Base-by-base conservation (phyloP, 1,284 basidiomycete species). In the Schizophyllum amplum region DNA sequence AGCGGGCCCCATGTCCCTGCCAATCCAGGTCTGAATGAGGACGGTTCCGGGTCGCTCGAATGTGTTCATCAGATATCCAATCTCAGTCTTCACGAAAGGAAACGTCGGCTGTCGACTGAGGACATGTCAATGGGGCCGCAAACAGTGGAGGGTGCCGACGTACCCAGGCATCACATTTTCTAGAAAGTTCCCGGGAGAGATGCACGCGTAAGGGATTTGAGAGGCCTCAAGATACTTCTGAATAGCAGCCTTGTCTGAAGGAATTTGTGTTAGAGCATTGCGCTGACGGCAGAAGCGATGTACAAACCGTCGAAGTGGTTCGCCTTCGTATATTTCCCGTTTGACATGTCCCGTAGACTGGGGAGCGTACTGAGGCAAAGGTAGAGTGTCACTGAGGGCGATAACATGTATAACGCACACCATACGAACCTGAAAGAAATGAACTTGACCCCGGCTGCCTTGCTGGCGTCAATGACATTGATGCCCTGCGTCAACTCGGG, bases 381-480 rank as follows among this genome's bases (percentile, higher is more conserved):
- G n/a, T n/a, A 60, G 50, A n/a, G 65, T 53, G 13, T 59, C 53
- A 1, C 20, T 7, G 48, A 68, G 69, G 48, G 67, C 66, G 21
- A 1, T 27, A n/a, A 2, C 27, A 24, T n/a, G 24, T 0, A 1
- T n/a, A 47, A 2, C 24, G 4, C 24, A 9, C 7, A 2, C 11
- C 15, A 51, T 51, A 61, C 52, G 13, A 9, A 63, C 70, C 67
- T 70, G 63, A 65, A 71, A 51, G 70, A 52, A 21, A 70, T 62
- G 55, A 67, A 67, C 60, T 71, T 69, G 56, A 70, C 59, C 4
- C 59, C 59, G 15, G 48, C 60, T 48, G 58, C 61, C 42, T 62
- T 61, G 6, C 70, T 67, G 4, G 72, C 75, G 53, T 77, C 72
- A 21, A 73, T 65, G 24, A 77, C 57, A 54, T 71, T 70, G 62